A percentile compares a stretch with the other conserved stretches of the same genome.
Evolutionary conservation across 129 eudicot species (phyloP).

Genomic region (Apium graveolens): DNA sequence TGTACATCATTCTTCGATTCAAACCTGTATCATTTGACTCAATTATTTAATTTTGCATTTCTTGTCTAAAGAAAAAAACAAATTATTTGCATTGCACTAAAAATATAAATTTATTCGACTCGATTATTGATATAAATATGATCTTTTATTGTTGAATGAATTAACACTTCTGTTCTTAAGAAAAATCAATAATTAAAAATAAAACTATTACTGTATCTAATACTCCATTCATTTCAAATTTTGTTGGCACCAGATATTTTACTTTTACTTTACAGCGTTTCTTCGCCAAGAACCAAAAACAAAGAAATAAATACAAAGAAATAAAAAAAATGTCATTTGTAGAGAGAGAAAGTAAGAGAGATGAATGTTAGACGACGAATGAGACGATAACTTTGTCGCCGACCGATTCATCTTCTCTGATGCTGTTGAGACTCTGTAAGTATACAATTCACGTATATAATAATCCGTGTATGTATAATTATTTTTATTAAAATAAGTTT

Average conservation of each 20-base stretch:
- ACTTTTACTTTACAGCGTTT: not conserved
- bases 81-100: too few relatives aligned
- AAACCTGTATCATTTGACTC: not conserved
- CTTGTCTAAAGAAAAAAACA: too few relatives aligned
- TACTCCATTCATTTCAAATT: not conserved
- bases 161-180: too few relatives aligned
- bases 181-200: too few relatives aligned
- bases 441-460: not conserved
- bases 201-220: too few relatives aligned
- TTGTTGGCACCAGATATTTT: not conserved
- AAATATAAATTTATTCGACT: too few relatives aligned
- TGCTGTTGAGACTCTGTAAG: slow-evolving; percentile 4
- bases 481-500: not conserved
- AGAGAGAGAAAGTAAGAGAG: slow-evolving; percentile 23
- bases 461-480: too few relatives aligned
- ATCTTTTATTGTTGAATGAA: too few relatives aligned
- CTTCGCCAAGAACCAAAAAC: not conserved
- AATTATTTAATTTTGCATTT: too few relatives aligned
- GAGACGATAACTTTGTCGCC: slow-evolving; percentile 18
- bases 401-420: slow-evolving; percentile 1
- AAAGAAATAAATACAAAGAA: not conserved
- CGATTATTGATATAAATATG: too few relatives aligned
- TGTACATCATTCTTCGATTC: too few relatives aligned
- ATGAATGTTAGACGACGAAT: slow-evolving; percentile 22
- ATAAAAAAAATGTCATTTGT: slow-evolving; percentile 7